Base-by-base conservation (phyloP, 2,329 filamentous ascomycete genomes). In the Tolypocladium tundrense region DNA sequence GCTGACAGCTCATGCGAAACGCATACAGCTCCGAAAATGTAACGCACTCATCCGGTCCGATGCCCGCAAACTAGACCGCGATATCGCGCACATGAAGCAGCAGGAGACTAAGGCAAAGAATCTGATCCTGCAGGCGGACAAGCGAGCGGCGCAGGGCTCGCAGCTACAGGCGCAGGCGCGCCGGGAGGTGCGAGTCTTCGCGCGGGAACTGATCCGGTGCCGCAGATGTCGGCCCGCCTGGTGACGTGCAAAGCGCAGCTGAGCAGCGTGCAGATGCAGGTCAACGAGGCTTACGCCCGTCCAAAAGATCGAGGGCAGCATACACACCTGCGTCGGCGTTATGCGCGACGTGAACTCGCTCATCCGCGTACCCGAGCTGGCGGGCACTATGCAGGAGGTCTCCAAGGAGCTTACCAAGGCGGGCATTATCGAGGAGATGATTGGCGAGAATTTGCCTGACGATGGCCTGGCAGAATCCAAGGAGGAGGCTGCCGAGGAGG, bases 361-460 rank as follows among this genome's bases (percentile, higher is more conserved):
- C 27, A 85, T 97, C 54, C 81, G 87, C 35, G 74, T 97, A 65
- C 94, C 94, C 13, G 89, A 96, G 63, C 78, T 97, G 61, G 90
- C 88, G 24, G 86, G 84, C 19, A 96, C 92, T 10, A 97, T 97
- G 93, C 81, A 86, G 61, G 90, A 95, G 71, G 77, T 97, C 54
- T 88, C 86, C 66, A 81, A 87, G 59, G 94, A 97, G 79, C 75
- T 97, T 64, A 88, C 96, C 72, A 95, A 91, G 77, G 93, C 93
- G 3, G 94, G 93, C 16, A 93, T 99, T 62, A 95, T 97, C 60
- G 92, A 97, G 78, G 94, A 97, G 77, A 97, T 97, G 89, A 86
- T 96, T 5, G 89, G 87, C 53, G 93, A 97, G 70, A 86, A 81
- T 51, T 76, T 97, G 63, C 90, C 91, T n/a, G 82, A 87, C 62